A percentile compares a stretch with the other conserved stretches of the same genome.
phyloP scores from a whole-genome alignment of 208 protist genomes.

The Acanthamoeba culbertsoni region DNA sequence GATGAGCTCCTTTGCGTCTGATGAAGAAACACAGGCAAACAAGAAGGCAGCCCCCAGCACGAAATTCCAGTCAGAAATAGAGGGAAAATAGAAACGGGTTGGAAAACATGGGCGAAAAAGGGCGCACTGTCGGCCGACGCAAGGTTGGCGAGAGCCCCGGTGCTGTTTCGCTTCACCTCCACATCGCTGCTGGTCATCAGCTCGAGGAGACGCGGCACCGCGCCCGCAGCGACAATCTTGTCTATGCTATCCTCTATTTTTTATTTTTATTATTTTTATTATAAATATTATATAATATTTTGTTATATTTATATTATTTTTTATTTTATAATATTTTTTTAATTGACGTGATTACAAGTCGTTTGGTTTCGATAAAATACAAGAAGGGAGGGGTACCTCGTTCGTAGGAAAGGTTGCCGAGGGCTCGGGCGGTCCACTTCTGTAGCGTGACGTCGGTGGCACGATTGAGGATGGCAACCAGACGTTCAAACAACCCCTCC shows the following conservation, averaged over 20 bases:
- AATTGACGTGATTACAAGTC: background rate
- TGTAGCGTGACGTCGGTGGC: background rate
- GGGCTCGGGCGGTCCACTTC: slow-evolving; percentile 46
- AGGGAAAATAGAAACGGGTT: background rate
- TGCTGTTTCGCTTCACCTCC: slow-evolving; percentile 48
- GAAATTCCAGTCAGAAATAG: too few relatives aligned
- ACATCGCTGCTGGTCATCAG: background rate
- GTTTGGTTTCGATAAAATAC: background rate
- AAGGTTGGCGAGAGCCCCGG: slow-evolving; percentile 43
- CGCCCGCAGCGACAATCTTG: slow-evolving; percentile 8
- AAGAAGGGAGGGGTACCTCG: slow-evolving; percentile 5
- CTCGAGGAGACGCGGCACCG: background rate
- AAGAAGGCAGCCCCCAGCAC: too few relatives aligned
- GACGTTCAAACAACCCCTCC: slow-evolving; percentile 22
- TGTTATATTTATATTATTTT: too few relatives aligned
- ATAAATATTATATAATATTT: too few relatives aligned
- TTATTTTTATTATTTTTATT: too few relatives aligned
- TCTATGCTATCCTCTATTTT: slow-evolving; percentile 31
- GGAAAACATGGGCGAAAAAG: background rate
- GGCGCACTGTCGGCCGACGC: background rate
- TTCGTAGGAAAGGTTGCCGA: slow-evolving; percentile 58
- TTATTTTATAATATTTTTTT: too few relatives aligned
- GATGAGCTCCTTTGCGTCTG: slow-evolving; percentile 42
- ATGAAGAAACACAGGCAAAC: background rate
- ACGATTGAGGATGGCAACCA: background rate